Base-by-base conservation (phyloP, 306 rosid genomes). In the Prunus mira region DNA sequence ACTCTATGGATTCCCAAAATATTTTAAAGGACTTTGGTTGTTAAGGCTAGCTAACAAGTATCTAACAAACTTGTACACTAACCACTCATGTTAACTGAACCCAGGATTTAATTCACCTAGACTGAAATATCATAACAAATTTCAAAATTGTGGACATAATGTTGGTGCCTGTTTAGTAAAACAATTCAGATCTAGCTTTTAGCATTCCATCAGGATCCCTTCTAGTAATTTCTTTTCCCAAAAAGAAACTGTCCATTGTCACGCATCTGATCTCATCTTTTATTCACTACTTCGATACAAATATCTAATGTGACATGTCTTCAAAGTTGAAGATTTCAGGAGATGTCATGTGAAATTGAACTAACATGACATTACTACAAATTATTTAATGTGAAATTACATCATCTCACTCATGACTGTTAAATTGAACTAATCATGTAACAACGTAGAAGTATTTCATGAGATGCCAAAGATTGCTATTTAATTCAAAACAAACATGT, bases 401-500 rank as follows among this genome's bases (percentile, higher is more conserved):
- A 87, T 65, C 65, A 38, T 66, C 30, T 69, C 60, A 77, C 13
- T 54, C 80, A 49, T 60, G 46, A 77, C 72, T 58, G 67, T 71
- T 69, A 25, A 57, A 27, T 43, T 57, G 50, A 22, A 56, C 45
- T 72, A 22, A 71, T 22, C 67, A 41, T 9, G 41, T 61, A 71
- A 38, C 72, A 41, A 52, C 69, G 64, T 50, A 46, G 64, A 73
- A 78, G 76, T 73, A 72, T 18, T 52, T 38, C 69, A 67, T 56
- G 82, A 73, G 19, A 72, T 80, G 55, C 28, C 67, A 71, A 56
- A 68, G 51, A 30, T 20, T 69, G 17, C 78, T 27, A 58, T 25
- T 69, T 68, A 74, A 84, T 61, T 45, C 32, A 63, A 45, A 77
- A 78, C 70, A 61, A 75, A 69, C 51, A 52, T 77, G 73, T 50